Percentiles rank a stretch among this genome's conserved stretches.
Evolutionary conservation across 2,329 filamentous ascomycete genomes (phyloP).

Genomic region (Cryphonectria carpinicola): DNA sequence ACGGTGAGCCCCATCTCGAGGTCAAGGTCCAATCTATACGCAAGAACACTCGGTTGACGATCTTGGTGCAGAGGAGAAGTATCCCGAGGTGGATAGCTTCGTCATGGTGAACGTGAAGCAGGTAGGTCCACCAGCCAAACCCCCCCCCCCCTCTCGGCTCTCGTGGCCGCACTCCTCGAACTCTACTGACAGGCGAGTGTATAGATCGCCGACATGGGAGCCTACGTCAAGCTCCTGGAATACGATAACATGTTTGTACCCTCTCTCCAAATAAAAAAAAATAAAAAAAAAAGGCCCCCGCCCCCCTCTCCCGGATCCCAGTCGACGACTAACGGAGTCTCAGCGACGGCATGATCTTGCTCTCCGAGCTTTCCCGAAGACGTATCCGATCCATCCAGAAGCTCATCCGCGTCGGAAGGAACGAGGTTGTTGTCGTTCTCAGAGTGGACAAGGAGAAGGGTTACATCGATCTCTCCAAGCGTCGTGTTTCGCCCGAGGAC

Average conservation of each 20-base stretch:
- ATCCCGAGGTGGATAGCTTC: slow-evolving; percentile 97
- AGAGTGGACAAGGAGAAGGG: slow-evolving; percentile 99
- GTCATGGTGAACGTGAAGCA: slow-evolving; percentile 99
- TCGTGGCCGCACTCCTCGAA: slow-evolving; percentile 17
- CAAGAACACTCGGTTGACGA: slow-evolving; percentile 43
- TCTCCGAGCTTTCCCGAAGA: slow-evolving; percentile 95
- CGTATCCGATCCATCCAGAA: slow-evolving; percentile 99
- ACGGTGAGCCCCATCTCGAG: slow-evolving; percentile 34
- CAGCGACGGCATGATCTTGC: slow-evolving; percentile 94
- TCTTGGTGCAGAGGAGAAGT: slow-evolving; percentile 57
- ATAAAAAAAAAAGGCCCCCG: not conserved
- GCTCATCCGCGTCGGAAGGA: slow-evolving; percentile 95
- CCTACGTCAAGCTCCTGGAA: slow-evolving; percentile 98
- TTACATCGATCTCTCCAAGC: slow-evolving; percentile 98
- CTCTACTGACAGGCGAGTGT: slow-evolving; percentile 25
- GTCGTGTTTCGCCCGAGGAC: slow-evolving; percentile 95
- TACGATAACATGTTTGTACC: slow-evolving; percentile 83
- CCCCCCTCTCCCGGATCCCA: not conserved
- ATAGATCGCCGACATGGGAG: slow-evolving; percentile 98
- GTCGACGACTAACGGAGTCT: slow-evolving; percentile 16
- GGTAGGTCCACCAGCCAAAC: slow-evolving; percentile 52
- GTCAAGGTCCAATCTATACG: not conserved
- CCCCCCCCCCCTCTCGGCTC: too few species aligned
- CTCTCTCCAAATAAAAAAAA: not conserved
- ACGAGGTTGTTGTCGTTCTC: slow-evolving; percentile 97